Evolutionary conservation across 192 early-diverging fungal species (phyloP).

Genomic region (Mortierella antarctica): DNA sequence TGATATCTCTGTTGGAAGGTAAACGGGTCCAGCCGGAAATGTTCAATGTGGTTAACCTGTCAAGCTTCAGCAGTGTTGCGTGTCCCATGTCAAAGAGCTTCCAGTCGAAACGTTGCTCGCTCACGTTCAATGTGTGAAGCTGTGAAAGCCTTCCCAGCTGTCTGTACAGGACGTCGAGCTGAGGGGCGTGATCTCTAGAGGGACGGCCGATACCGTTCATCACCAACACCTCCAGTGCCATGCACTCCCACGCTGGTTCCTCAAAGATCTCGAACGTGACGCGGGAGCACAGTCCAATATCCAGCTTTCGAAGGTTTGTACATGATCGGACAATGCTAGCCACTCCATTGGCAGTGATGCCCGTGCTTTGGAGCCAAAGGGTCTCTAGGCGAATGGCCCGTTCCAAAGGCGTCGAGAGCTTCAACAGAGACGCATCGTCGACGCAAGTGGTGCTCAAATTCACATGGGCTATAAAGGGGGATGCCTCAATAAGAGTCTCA

Average conservation of each 20-base stretch:
- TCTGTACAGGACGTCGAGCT: slow-evolving; percentile 4
- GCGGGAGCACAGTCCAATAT: background rate
- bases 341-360: slow-evolving; percentile 2
- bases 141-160: slow-evolving; percentile 2
- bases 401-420: background rate
- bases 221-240: background rate
- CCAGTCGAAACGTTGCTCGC: background rate
- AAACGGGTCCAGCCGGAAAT: background rate
- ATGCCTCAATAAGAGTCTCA: slow-evolving; percentile 7
- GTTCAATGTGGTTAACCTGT: background rate
- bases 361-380: background rate
- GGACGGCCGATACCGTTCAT: background rate
- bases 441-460: background rate
- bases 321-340: background rate
- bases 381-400: background rate
- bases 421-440: background rate
- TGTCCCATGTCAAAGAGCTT: background rate
- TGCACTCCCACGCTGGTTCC: slow-evolving; percentile 13
- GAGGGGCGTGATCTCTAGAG: background rate
- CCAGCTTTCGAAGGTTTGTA: background rate
- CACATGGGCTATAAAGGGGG: background rate
- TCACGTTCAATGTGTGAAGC: slow-evolving; percentile 8
- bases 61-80: background rate
- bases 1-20: background rate
- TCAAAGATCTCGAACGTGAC: slow-evolving; percentile 5